These are phyloP conservation scores for Penicillium riverlandense DNA, from an alignment of 495 filamentous ascomycete genomes.

Conservation along the genomic window DNA sequence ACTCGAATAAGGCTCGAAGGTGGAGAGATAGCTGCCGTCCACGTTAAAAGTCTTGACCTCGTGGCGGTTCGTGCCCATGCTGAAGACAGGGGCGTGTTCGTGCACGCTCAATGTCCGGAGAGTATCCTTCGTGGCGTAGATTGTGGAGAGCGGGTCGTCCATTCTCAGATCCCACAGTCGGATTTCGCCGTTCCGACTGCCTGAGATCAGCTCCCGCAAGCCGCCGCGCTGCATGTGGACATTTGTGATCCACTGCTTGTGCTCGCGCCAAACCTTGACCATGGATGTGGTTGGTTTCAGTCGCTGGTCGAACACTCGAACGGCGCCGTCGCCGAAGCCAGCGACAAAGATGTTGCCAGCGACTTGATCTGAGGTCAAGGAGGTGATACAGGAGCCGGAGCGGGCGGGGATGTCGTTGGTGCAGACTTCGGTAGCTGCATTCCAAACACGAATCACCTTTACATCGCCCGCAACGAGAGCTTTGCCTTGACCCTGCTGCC, in stretches of 20 bases:
- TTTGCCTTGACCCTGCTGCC: conserved; percentile 95
- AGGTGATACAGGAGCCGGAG: conserved; percentile 91
- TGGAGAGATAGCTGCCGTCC: conserved; percentile 66
- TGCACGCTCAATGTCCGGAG: conserved; percentile 84
- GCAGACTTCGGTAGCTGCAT: conserved; percentile 88
- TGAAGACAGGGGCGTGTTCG: conserved; percentile 95
- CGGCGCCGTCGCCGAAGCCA: conserved; percentile 94
- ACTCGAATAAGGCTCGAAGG: conserved; percentile 78
- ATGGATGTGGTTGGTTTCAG: conserved; percentile 72
- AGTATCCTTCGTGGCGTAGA: conserved; percentile 68
- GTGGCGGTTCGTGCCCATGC: conserved; percentile 81
- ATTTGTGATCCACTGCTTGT: conserved; percentile 87
- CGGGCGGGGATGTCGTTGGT: conserved; percentile 90
- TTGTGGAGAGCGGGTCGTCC: conserved; percentile 64
- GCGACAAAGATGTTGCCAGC: conserved; percentile 93
- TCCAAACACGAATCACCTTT: conserved; percentile 92
- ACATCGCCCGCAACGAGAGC: conserved; percentile 94
- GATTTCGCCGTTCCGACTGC: conserved; percentile 83
- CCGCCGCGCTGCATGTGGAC: conserved; percentile 97
- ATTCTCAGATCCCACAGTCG: conserved; percentile 94
- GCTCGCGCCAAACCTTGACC: conserved; percentile 94
- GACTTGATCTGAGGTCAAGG: conserved; percentile 92
- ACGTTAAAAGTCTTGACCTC: conserved; percentile 89
- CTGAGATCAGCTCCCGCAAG: conserved; percentile 79
- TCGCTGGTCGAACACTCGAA: conserved; percentile 90